Percentiles rank a stretch among this genome's conserved stretches.
These are phyloP conservation scores for Parachaetomium inaequale DNA, from an alignment of 495 filamentous ascomycete species.

Conservation along the genomic window DNA sequence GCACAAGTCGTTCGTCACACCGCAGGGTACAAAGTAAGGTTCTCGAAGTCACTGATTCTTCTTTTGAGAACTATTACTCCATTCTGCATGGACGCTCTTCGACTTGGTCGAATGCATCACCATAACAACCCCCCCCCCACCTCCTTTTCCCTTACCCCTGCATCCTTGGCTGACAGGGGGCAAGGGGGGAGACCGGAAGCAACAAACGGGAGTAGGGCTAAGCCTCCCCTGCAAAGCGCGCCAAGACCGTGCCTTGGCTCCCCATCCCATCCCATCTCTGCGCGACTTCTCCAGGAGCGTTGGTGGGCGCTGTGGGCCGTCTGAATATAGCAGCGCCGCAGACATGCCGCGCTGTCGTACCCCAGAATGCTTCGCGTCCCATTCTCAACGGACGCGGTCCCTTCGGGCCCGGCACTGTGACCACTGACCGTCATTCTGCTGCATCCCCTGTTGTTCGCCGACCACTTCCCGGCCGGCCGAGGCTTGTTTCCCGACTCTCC, in stretches of 20 bases:
- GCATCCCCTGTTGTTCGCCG: constrained; percentile 26
- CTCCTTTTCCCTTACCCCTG: constrained; percentile 9
- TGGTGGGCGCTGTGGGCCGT: constrained; percentile 24
- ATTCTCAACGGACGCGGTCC: constrained; percentile 12
- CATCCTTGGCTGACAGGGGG: constrained; percentile 27
- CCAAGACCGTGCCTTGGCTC: constrained; percentile 26
- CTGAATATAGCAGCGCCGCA: constrained; percentile 51
- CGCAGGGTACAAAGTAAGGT: not conserved
- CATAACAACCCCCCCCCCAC: not conserved
- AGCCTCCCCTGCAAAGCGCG: constrained; percentile 27
- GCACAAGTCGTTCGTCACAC: not conserved
- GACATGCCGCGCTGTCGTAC: constrained; percentile 27
- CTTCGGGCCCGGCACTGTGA: constrained; percentile 13
- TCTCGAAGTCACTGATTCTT: not conserved
- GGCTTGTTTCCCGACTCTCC: constrained; percentile 19
- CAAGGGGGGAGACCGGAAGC: constrained; percentile 6
- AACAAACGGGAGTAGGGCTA: constrained; percentile 21
- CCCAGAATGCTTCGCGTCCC: constrained; percentile 19
- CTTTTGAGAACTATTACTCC: not conserved
- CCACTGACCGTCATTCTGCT: constrained; percentile 4
- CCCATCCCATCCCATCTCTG: constrained; percentile 27
- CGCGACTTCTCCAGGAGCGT: constrained; percentile 18
- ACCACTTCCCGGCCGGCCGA: constrained; percentile 27
- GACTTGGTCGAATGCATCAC: not conserved
- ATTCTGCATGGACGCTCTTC: no score